These are phyloP conservation scores for Backusella parvicylindrica DNA, from an alignment of 192 early-diverging fungal species.

Conservation along the genomic window DNA sequence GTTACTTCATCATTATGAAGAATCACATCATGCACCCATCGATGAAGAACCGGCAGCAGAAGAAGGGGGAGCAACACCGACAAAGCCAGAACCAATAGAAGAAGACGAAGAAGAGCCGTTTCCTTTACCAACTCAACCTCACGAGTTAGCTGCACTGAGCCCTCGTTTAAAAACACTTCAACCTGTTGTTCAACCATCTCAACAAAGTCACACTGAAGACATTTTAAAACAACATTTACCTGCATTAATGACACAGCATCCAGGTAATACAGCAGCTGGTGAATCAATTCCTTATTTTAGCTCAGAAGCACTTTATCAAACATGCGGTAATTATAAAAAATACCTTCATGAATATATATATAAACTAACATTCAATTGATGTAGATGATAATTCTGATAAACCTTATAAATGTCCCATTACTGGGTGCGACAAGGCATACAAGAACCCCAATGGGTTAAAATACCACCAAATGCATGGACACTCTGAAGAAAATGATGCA, in stretches of 20 bases:
- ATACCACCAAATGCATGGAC: slow-evolving; percentile 95
- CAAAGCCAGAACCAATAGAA: background rate
- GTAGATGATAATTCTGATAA: slow-evolving; percentile 10
- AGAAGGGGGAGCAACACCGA: background rate
- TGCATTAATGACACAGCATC: background rate
- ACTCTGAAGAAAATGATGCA: slow-evolving; percentile 59
- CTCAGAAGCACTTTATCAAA: slow-evolving; percentile 10
- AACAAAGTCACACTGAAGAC: background rate
- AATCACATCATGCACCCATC: slow-evolving; percentile 81
- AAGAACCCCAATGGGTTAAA: slow-evolving; percentile 98
- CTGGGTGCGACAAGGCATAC: slow-evolving; percentile 90
- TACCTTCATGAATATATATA: background rate
- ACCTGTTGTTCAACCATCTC: background rate
- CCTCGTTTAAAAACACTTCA: background rate
- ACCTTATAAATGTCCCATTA: slow-evolving; percentile 34
- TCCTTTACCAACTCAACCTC: slow-evolving; percentile 8
- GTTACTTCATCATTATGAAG: slow-evolving; percentile 94
- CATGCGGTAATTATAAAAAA: background rate
- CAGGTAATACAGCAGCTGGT: background rate
- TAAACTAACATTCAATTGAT: too few relatives aligned
- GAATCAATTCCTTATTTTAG: slow-evolving; percentile 1
- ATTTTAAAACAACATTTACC: slow-evolving; percentile 6
- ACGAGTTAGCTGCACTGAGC: slow-evolving; percentile 1
- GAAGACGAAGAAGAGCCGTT: slow-evolving; percentile 8
- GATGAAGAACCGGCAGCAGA: slow-evolving; percentile 55